Evolutionary conservation across 2,329 filamentous ascomycete species (phyloP).

Genomic region (Fusarium buxicola): DNA sequence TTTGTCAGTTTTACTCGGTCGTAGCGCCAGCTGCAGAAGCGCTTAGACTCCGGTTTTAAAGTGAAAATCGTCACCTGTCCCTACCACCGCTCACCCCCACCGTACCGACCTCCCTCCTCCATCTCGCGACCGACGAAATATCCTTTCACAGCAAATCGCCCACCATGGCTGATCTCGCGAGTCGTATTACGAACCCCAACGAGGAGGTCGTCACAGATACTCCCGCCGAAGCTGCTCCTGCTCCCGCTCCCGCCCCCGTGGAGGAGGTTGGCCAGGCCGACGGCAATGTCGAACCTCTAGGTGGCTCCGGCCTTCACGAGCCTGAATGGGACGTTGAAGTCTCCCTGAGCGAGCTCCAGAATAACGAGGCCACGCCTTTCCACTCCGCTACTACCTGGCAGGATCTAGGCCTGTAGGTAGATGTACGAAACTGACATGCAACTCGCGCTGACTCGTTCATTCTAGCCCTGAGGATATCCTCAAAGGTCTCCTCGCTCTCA

Average conservation of each 20-base stretch:
- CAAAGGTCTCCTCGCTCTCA: constrained; percentile 81
- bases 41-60: constrained; percentile 26
- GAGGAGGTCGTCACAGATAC: constrained; percentile 42
- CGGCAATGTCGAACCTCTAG: constrained; percentile 50
- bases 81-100: constrained; percentile 28
- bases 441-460: constrained; percentile 14
- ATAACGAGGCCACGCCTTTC: constrained; percentile 86
- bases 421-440: neutral
- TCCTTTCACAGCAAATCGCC: constrained; percentile 5
- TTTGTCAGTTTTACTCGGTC: neutral
- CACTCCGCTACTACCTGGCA: constrained; percentile 88
- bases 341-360: constrained; percentile 89
- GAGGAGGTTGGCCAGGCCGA: constrained; percentile 52
- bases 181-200: constrained; percentile 62
- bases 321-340: constrained; percentile 90
- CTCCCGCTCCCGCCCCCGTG: constrained; percentile 34
- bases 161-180: constrained; percentile 63
- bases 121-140: constrained; percentile 14
- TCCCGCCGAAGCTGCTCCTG: constrained; percentile 32
- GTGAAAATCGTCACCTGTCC: constrained; percentile 28
- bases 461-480: constrained; percentile 68
- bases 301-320: constrained; percentile 71
- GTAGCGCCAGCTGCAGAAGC: constrained; percentile 18
- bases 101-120: constrained; percentile 27
- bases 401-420: constrained; percentile 80